Evolutionary conservation across 2,329 filamentous ascomycete genomes (phyloP), one percentile per base, ranked within the genome.

Genomic region (Talaromyces islandicus): DNA sequence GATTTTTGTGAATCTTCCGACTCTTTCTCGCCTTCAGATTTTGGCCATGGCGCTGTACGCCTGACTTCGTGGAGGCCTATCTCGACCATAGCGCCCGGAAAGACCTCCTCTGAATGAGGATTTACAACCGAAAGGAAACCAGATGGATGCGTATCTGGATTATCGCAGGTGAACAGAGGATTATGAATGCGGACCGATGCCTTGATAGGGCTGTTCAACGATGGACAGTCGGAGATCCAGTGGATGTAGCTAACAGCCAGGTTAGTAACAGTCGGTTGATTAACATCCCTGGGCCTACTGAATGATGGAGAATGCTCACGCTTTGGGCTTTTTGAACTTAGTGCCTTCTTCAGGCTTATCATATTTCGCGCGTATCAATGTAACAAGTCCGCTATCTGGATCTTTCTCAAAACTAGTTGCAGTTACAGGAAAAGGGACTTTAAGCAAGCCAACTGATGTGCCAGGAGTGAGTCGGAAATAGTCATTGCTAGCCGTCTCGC

Each of bases 101-200:
- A 93, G n/a, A 94, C 80, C 24, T 90, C 79, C 77, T 97, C 90
- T 61, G 89, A 93, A 53, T 93, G 82, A 0, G 91, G 88, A 71
- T 94, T 94, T 66, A 97, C 83, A 67, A 96, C 90, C 58, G 88
- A 86, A 57, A 96, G 77, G 77, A 92, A 97, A 2, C 91, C 91
- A 17, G 88, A 91, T 54, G 88, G 86, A 3, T 88, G 87, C 11
- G 87, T 84, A 43, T 88, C 87, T 2, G 93, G 92, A 69, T 94
- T 88, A 54, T 92, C 88, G 4, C 88, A 91, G 73, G 91, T 92
- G 84, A 97, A 97, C 0, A 97, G 83, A 3, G 86, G 80, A 71
- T 91, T 90, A 77, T 94, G 88, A 54, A 94, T 81, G 61, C 92
- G 88, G 48, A 86, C 89, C 73, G 92, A 89, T 12, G 88, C 87